These are phyloP conservation scores for Amniculicola lignicola DNA, from an alignment of 495 filamentous ascomycete genomes.

Conservation along the genomic window DNA sequence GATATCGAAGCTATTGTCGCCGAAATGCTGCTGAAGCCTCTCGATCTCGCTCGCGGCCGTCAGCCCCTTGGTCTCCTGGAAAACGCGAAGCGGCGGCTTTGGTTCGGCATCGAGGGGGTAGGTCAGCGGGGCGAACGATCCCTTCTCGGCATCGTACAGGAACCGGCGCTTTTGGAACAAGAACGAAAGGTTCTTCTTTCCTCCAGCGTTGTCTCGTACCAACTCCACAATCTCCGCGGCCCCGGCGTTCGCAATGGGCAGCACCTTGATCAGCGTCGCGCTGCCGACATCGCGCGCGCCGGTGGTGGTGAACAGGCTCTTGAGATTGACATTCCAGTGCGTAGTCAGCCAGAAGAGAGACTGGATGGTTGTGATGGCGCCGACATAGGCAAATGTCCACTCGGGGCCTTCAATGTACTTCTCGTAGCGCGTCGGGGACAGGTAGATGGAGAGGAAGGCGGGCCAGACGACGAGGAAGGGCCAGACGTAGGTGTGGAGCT, in stretches of 20 bases:
- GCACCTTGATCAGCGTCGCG: slow-evolving; percentile 89
- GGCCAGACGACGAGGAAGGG: slow-evolving; percentile 91
- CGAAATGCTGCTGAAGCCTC: slow-evolving; percentile 84
- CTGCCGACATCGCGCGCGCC: slow-evolving; percentile 66
- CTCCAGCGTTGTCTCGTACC: slow-evolving; percentile 68
- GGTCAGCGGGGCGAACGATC: slow-evolving; percentile 71
- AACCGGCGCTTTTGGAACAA: slow-evolving; percentile 98
- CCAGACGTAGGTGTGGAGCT: slow-evolving; percentile 84
- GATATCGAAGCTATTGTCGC: slow-evolving; percentile 95
- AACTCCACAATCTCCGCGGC: slow-evolving; percentile 83
- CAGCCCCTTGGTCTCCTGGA: slow-evolving; percentile 76
- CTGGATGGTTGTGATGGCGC: slow-evolving; percentile 81
- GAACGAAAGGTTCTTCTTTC: slow-evolving; percentile 77
- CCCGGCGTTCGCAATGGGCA: slow-evolving; percentile 86
- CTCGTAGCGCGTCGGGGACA: slow-evolving; percentile 77
- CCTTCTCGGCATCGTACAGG: slow-evolving; percentile 67
- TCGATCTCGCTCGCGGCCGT: slow-evolving; percentile 67
- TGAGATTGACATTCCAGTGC: slow-evolving; percentile 91
- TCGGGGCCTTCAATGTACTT: slow-evolving; percentile 83
- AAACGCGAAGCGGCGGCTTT: slow-evolving; percentile 67
- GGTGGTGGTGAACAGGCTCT: slow-evolving; percentile 75
- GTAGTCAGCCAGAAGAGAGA: slow-evolving; percentile 91
- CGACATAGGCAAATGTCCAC: slow-evolving; percentile 95
- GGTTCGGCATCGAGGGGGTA: slow-evolving; percentile 85
- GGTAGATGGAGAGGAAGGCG: slow-evolving; percentile 79